Evolutionary conservation across 2,329 filamentous ascomycete genomes (phyloP).

Genomic region (Simplicillium sp.): DNA sequence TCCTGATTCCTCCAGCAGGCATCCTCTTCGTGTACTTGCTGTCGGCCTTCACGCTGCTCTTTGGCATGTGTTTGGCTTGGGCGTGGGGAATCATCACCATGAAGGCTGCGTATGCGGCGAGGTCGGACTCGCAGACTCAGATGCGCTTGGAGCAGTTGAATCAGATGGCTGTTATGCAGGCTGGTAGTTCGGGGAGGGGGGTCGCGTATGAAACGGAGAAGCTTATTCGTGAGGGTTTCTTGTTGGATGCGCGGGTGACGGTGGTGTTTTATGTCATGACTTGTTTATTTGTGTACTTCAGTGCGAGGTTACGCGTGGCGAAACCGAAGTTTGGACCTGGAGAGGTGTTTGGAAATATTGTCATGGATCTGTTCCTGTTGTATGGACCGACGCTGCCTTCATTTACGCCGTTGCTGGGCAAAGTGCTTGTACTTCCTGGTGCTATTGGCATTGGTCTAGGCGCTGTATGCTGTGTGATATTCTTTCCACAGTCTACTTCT

Average conservation of each 20-base stretch:
- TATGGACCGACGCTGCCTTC: conserved; percentile 29
- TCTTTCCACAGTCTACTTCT: conserved; percentile 41
- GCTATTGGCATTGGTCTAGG: conserved; percentile 35
- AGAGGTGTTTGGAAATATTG: conserved; percentile 36
- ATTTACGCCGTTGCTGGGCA: conserved; percentile 27
- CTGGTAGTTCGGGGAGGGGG: conserved; percentile 14
- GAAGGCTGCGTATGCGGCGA: conserved; percentile 34
- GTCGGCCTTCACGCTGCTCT: conserved; percentile 26
- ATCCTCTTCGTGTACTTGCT: conserved; percentile 37
- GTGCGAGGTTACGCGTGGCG: conserved; percentile 29
- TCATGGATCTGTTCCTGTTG: conserved; percentile 33
- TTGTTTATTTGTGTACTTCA: conserved; percentile 31
- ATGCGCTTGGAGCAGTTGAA: conserved; percentile 22
- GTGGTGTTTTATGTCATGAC: conserved; percentile 25
- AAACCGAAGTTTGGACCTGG: conserved; percentile 34
- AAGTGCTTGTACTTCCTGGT: conserved; percentile 31
- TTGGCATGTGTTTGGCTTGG: conserved; percentile 37
- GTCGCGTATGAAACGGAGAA: conserved; percentile 18
- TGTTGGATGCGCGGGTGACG: conserved; percentile 36
- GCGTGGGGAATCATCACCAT: conserved; percentile 38
- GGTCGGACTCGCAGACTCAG: conserved; percentile 26
- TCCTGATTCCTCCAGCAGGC: conserved; percentile 32
- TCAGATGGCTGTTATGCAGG: conserved; percentile 21
- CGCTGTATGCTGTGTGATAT: conserved; percentile 28
- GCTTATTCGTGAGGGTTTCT: conserved; percentile 30